These are phyloP conservation scores for Camellia lanceoleosa DNA, from an alignment of 148 eudicot species.

Conservation along the genomic window DNA sequence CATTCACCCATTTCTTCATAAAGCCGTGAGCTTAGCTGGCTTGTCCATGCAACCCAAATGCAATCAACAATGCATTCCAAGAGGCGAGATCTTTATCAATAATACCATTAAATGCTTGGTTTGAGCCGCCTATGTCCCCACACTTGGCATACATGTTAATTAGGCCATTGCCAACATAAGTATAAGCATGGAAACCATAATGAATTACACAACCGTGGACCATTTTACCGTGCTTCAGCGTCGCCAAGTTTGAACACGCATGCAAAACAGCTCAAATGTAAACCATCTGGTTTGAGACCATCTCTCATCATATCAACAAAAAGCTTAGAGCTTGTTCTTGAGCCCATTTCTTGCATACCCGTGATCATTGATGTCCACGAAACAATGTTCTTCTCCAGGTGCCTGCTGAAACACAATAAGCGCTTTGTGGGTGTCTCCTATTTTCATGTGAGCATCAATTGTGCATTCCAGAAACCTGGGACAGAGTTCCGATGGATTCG, in stretches of 20 bases:
- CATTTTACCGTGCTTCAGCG: constrained; percentile 47
- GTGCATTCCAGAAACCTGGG: constrained; percentile 55
- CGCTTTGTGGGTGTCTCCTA: constrained; percentile 47
- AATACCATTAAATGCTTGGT: constrained; percentile 42
- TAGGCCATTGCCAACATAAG: constrained; percentile 57
- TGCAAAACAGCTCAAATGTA: constrained; percentile 51
- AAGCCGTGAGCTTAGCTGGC: constrained; percentile 32
- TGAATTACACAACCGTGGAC: constrained; percentile 41
- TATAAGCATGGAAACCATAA: constrained; percentile 33
- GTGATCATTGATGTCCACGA: constrained; percentile 71
- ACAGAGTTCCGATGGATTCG: constrained; percentile 28
- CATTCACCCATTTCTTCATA: constrained; percentile 37
- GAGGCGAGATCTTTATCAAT: constrained; percentile 42
- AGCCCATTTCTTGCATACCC: constrained; percentile 45
- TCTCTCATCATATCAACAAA: constrained; percentile 43
- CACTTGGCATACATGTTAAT: constrained; percentile 70
- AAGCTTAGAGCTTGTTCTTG: constrained; percentile 31
- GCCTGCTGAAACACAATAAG: constrained; percentile 36
- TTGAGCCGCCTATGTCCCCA: constrained; percentile 46
- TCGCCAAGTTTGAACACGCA: constrained; percentile 54
- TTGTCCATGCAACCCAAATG: constrained; percentile 53
- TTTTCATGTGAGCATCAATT: constrained; percentile 69
- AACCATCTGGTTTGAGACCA: constrained; percentile 38
- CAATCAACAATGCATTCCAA: constrained; percentile 61
- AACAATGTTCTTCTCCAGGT: constrained; percentile 45